These are phyloP conservation scores for Fibroporia radiculosa DNA, from an alignment of 768 basidiomycete genomes.

Conservation along the genomic window DNA sequence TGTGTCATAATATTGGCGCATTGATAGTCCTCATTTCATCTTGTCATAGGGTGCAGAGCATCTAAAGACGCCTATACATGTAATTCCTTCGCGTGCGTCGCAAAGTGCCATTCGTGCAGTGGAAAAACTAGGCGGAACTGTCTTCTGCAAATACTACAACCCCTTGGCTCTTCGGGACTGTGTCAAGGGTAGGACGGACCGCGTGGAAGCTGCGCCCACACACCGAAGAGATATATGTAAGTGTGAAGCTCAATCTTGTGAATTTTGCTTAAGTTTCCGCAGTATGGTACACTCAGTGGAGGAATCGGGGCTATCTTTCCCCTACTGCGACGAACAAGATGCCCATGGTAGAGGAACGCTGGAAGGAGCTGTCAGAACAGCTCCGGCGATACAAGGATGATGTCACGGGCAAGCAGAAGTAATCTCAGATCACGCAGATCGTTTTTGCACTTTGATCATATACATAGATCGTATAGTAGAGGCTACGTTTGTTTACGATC, in stretches of 20 bases:
- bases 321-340: conserved; percentile 46
- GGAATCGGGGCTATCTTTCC: conserved; percentile 72
- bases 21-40: neutral
- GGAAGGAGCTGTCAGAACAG: conserved; percentile 56
- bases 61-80: conserved; percentile 65
- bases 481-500: conserved; percentile 4
- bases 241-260: conserved; percentile 6
- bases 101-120: conserved; percentile 81
- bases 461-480: neutral
- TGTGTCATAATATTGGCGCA: neutral
- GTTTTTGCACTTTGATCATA: conserved; percentile 3
- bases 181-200: conserved; percentile 63
- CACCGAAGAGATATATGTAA: conserved; percentile 39
- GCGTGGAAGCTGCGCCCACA: conserved; percentile 72
- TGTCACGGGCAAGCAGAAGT: conserved; percentile 31
- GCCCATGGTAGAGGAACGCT: conserved; percentile 63
- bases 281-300: conserved; percentile 77
- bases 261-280: conserved; percentile 1
- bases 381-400: conserved; percentile 44
- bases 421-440: conserved; percentile 29
- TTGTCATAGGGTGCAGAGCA: conserved; percentile 51
- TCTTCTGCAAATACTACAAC: conserved; percentile 92
- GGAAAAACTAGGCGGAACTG: conserved; percentile 71
- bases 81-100: conserved; percentile 80
- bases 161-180: conserved; percentile 73